Evolutionary conservation across 2,329 filamentous ascomycete species (phyloP).

Genomic region (Phoma herbarum): DNA sequence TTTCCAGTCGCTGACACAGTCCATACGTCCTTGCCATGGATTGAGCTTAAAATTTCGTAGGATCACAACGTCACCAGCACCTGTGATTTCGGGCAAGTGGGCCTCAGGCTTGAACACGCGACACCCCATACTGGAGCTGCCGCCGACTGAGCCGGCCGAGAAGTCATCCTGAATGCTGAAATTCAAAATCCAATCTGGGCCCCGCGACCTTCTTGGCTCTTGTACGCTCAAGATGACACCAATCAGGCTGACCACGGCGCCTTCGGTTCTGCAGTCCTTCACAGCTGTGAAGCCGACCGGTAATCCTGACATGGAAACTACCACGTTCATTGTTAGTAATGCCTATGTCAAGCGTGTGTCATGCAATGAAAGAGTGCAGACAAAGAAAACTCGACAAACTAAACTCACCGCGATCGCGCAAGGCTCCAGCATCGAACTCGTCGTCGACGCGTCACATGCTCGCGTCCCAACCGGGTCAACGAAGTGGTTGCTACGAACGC

Average conservation of each 20-base stretch:
- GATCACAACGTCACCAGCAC: slow-evolving; percentile 70
- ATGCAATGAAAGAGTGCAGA: neutral
- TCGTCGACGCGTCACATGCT: slow-evolving; percentile 17
- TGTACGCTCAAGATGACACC: slow-evolving; percentile 75
- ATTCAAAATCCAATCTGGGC: slow-evolving; percentile 58
- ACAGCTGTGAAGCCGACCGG: slow-evolving; percentile 57
- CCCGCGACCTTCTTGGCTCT: slow-evolving; percentile 59
- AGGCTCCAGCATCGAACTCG: neutral
- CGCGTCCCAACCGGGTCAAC: slow-evolving; percentile 2
- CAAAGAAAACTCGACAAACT: neutral
- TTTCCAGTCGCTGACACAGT: slow-evolving; percentile 20
- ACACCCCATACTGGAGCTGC: slow-evolving; percentile 30
- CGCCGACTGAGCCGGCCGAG: slow-evolving; percentile 22
- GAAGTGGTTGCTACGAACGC: slow-evolving; percentile 29
- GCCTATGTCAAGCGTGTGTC: neutral
- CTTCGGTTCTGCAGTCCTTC: slow-evolving; percentile 47
- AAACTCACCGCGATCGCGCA: neutral
- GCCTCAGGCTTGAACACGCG: slow-evolving; percentile 37
- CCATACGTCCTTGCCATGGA: slow-evolving; percentile 28
- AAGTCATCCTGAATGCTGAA: slow-evolving; percentile 54
- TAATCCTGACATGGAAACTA: slow-evolving; percentile 7
- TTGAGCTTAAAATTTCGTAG: slow-evolving; percentile 54
- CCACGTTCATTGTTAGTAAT: neutral
- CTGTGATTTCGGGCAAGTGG: slow-evolving; percentile 55
- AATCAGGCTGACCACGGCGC: slow-evolving; percentile 64